Evolutionary conservation across 371 early-diverging fungal species (phyloP), one percentile per base, ranked within the genome.

Genomic region (Syncephalastrum monosporum): DNA sequence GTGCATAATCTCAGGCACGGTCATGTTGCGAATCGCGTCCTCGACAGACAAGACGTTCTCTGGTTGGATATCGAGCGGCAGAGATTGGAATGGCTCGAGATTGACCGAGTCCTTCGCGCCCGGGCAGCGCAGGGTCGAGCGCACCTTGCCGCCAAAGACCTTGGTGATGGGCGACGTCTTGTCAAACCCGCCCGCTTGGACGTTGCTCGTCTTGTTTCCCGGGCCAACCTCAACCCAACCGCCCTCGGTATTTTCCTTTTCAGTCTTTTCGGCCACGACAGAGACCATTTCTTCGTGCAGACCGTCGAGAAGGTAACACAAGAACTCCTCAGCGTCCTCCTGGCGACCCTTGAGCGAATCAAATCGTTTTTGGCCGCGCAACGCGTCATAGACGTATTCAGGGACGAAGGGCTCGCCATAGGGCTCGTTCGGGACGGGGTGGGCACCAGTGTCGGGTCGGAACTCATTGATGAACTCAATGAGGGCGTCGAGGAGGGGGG

Each of bases 241-340:
- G 29, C 81, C 59, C 27, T 62, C 58, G 19, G 56, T 53, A 52
- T 71, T 66, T 6, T 68, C 63, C 14, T 61, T 49, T 23, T 57
- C 56, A 43, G 64, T 64, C 48, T 67, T 73, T 19, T 74, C 38
- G 6, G 74, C 61, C 56, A 57, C 5, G 13, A 80, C 81, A 12
- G 69, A 59, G 21, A 86, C 69, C 57, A 97, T 83, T 64, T 99
- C 99, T 61, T 96, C 96, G 68, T 97, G 94, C 50, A 99, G 71
- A 3, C 93, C 96, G 67, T 99, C 92, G 53, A 99, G 70, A 12
- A 99, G 66, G 61, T 88, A 94, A 49, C 92, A 91, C 57, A 98
- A 67, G 72, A 96, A 98, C 69, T 99, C 98, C 55, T 97, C 92
- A 1, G 98, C 96, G 67, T 99, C 99, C 67, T 99, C 97, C 72